Base-by-base conservation (phyloP, 2,329 filamentous ascomycete genomes). In the Cordyceps tenuipes region DNA sequence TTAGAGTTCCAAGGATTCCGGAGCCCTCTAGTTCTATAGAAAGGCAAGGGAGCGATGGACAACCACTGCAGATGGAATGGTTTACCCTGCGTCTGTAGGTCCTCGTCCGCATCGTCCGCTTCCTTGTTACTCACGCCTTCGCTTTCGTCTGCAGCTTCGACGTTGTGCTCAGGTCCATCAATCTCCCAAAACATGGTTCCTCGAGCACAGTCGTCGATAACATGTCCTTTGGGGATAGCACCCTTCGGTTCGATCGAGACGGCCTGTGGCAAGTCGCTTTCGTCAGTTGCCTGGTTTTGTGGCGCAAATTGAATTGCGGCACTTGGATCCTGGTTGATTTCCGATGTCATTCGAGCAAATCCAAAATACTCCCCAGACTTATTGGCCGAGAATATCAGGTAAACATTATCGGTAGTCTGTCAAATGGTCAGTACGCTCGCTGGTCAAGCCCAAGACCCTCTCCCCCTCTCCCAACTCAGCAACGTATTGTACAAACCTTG, bases 111-210 rank as follows among this genome's bases (percentile, higher is more conserved):
- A 1, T 71, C 67, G 34, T 74, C 69, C 67, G 75, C 76, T 63
- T 69, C 73, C 56, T 69, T 68, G 62, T 76, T 78, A 12, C 65
- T 67, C 1, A 65, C 63, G 17, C 75, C 73, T 41, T 72, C 74
- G 43, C 71, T 73, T 29, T 74, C 72, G 5, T 78, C 78, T n/a
- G 81, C 80, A 3, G 67, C 66, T 21, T 75, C 75, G 9, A 74
- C 78, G 49, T 73, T 72, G 1, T 70, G 68, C 1, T 85, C 85
- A 0, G 83, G 82, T 36, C 79, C 73, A 54, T 93, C 87, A 7
- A 87, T 87, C 71, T 97, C 93, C 93, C 93, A 97, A 68, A 97
- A 97, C 46, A 97, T 96, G 0, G 92, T 97, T 0, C 93, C 93
- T n/a, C 93, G 83, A 0, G 90, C 88, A 4, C 90, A 92, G 70